Evolutionary conservation across 176 grass and related monocot genomes (phyloP), one percentile per base, ranked within the genome.

Genomic region (Eragrostis nindensis): DNA sequence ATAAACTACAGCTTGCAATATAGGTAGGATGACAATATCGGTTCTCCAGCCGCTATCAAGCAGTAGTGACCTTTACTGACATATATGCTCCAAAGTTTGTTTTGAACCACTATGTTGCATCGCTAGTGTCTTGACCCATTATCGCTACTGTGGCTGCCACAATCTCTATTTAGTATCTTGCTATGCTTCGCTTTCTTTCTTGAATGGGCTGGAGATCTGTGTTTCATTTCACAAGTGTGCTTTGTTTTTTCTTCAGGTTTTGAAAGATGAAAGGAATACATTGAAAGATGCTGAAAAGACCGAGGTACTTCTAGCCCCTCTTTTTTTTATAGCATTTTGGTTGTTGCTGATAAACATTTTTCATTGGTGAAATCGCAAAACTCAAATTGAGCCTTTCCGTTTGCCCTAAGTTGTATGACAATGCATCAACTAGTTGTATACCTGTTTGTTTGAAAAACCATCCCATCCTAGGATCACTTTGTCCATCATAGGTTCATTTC

Each of bases 271-370:
- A 78, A 86, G 81, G 30, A 75, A 27, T 60, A 60, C 52, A 74
- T 72, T 73, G 68, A 91, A 87, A 75, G 83, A 94, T 65, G 65
- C 48, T n/a, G 77, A 87, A 70, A 91, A 82, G 76, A 72, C 66
- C 41, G 92, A 91, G 86, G 92, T 94, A 67, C 9, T 2, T 61
- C 57, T 71, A 43, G 15, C 24, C n/a, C 26, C 48, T 83, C 64
- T 1, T 80, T 39, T 11, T 57, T 0, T 78, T 64, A 36, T 2
- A 36, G 36, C 52, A 38, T 82, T 70, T 39, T 71, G 3, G 12
- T 62, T 83, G 47, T 65, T 71, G 61, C 62, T 78, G 60, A 48
- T 88, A 55, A 78, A 49, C 17, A 66, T 59, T 83, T 80, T 49
- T 27, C 5, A 27, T 22, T 12, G 50, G 30, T 67, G 74, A 21